Conservation (phyloP, 768 basidiomycete species). For the Pleurotus djamor region DNA sequence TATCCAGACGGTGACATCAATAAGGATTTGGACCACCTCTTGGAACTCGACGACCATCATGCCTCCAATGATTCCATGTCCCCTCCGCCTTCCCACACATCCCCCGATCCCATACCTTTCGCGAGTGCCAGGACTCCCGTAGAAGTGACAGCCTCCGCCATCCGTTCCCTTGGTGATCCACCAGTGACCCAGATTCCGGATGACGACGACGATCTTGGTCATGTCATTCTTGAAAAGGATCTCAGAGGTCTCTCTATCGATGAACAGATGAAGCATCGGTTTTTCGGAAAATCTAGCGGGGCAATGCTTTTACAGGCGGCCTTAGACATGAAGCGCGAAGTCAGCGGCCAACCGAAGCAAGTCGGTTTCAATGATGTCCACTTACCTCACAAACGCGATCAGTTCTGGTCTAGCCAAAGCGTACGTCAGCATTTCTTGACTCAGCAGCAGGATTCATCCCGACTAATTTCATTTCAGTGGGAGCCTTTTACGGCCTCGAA, state of each 20-base stretch:
- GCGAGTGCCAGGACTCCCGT: neutral
- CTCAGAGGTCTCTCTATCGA: slow-evolving; percentile 34
- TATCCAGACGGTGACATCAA: slow-evolving; percentile 64
- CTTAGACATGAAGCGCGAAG: slow-evolving; percentile 54
- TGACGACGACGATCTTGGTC: slow-evolving; percentile 25
- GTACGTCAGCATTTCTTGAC: slow-evolving; percentile 24
- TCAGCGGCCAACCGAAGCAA: slow-evolving; percentile 31
- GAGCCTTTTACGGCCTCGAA: slow-evolving; percentile 19
- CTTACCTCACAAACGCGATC: slow-evolving; percentile 31
- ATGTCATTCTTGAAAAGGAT: slow-evolving; percentile 23
- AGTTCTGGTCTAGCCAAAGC: slow-evolving; percentile 49
- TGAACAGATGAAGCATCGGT: slow-evolving; percentile 32
- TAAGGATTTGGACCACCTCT: slow-evolving; percentile 43
- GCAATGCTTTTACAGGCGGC: slow-evolving; percentile 52
- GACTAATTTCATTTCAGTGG: slow-evolving; percentile 24
- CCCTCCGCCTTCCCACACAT: neutral
- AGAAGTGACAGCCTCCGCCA: neutral
- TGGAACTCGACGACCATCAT: neutral
- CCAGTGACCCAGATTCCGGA: slow-evolving; percentile 13
- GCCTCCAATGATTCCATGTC: neutral
- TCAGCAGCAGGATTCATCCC: neutral
- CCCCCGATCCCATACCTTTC: neutral
- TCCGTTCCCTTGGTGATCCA: neutral
- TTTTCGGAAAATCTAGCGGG: slow-evolving; percentile 53
- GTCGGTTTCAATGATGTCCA: slow-evolving; percentile 14